Evolutionary conservation across 352 stramenopile genomes (phyloP).

Genomic region (Pythium insidiosum): DNA sequence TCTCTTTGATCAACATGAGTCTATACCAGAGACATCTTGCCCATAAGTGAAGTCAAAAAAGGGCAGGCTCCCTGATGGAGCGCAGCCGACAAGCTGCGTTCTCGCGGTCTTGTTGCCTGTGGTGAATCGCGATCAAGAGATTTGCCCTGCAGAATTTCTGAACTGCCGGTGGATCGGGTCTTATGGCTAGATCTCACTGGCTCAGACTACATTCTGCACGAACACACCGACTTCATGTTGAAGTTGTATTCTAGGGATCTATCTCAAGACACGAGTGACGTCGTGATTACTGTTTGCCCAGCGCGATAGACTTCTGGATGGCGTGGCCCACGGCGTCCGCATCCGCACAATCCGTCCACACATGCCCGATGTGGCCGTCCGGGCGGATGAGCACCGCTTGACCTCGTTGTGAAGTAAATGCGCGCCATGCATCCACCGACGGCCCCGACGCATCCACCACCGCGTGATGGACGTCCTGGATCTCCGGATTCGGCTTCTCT

Average conservation of each 20-base stretch:
- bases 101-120: background rate
- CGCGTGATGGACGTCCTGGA: too few relatives aligned
- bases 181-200: background rate
- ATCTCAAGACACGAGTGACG: too few relatives aligned
- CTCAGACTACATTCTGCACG: background rate
- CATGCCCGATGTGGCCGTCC: constrained; percentile 65
- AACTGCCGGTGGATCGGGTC: background rate
- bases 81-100: background rate
- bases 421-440: background rate
- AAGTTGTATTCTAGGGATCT: too few relatives aligned
- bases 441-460: background rate
- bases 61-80: background rate
- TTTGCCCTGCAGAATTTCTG: background rate
- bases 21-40: too few relatives aligned
- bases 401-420: constrained; percentile 23
- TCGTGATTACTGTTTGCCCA: background rate
- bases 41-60: background rate
- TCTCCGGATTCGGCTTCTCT: too few relatives aligned
- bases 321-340: background rate
- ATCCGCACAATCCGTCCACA: constrained; percentile 35
- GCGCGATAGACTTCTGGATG: constrained; percentile 1
- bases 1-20: too few relatives aligned
- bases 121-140: background rate
- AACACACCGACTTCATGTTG: too few relatives aligned
- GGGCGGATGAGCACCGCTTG: constrained; percentile 57